Conservation (phyloP, 495 filamentous ascomycete genomes). For the Neurospora intermedia region DNA sequence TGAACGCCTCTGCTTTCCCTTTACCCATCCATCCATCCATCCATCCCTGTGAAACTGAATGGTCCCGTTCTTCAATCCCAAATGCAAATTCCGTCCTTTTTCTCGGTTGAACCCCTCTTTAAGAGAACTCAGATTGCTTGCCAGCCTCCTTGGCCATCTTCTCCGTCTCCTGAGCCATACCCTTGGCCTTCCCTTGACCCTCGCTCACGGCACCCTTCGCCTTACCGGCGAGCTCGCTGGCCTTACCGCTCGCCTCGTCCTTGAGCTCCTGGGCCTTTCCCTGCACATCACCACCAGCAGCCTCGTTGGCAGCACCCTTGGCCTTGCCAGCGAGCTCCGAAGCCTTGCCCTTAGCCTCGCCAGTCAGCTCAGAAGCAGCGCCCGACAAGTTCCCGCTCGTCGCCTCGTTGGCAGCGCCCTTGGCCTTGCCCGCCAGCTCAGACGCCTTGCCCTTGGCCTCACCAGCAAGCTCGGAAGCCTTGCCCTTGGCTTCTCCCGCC, state of each 20-base stretch:
- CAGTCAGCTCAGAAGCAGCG: constrained; percentile 18
- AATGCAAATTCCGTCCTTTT: not conserved
- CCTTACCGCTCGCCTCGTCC: constrained; percentile 8
- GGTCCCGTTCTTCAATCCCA: not conserved
- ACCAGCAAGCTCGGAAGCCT: constrained; percentile 22
- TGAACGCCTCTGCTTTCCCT: not conserved
- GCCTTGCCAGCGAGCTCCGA: constrained; percentile 21
- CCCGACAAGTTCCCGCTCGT: constrained; percentile 25
- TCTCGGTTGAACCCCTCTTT: not conserved
- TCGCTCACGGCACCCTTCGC: not conserved
- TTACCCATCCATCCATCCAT: not conserved
- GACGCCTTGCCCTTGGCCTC: constrained; percentile 22
- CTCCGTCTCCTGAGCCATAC: constrained; percentile 6
- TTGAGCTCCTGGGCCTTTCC: constrained; percentile 2
- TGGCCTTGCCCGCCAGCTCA: constrained; percentile 23
- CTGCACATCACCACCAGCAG: constrained; percentile 2
- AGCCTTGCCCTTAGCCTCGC: constrained; percentile 27
- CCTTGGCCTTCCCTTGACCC: not conserved
- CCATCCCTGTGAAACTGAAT: not conserved
- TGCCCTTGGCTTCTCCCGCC: constrained; percentile 25
- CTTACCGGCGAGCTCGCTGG: not conserved
- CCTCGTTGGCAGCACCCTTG: constrained; percentile 14
- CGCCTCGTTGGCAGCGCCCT: constrained; percentile 19
- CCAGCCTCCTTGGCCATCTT: not conserved
- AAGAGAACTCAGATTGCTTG: not conserved